Evolutionary conservation across 2,329 filamentous ascomycete species (phyloP), one percentile per base, ranked within the genome.

Genomic region (Botrytis tulipae): DNA sequence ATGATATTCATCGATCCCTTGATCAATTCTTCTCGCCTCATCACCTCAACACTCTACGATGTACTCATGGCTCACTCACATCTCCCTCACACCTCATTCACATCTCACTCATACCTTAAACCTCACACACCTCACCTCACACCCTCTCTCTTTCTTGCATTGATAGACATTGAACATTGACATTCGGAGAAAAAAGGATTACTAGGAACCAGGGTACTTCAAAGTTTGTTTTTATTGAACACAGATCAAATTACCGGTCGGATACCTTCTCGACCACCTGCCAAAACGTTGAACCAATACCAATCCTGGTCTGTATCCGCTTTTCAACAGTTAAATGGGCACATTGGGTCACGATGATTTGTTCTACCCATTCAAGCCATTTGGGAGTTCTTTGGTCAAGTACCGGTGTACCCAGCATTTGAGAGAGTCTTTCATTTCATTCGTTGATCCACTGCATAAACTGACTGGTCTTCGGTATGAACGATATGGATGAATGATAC

Each of bases 201-300:
- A 4, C 51, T n/a, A 35, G 46, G 32, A 65, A 35, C 12, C 32
- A 61, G 59, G 20, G 20, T 14, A 14, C 32, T 40, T 37, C 9
- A 18, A 44, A 63, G 37, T 46, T 65, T 44, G 18, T 46, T 37
- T 35, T 67, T 44, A 51, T 67, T 67, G 44, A 68, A 54, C 63
- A 67, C 46, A 51, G 63, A 68, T 68, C 65, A 68, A 68, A 68
- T 68, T 68, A 68, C 65, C 65, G 65, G 65, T 68, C 65, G 46
- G 46, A 57, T 32, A 42, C 35, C 46, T 42, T 68, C 65, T 68
- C 35, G 35, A 57, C 65, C 65, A 68, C 35, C 65, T 54, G 48
- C 35, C 65, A 57, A 32, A 68, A 12, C 40, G 8, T 14, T 46
- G 4, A 48, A 20, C 63, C 63, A 67, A 51, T 67, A 22, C 32